phyloP scores from a whole-genome alignment of 257 asterid genomes.

The Petunia secreta region DNA sequence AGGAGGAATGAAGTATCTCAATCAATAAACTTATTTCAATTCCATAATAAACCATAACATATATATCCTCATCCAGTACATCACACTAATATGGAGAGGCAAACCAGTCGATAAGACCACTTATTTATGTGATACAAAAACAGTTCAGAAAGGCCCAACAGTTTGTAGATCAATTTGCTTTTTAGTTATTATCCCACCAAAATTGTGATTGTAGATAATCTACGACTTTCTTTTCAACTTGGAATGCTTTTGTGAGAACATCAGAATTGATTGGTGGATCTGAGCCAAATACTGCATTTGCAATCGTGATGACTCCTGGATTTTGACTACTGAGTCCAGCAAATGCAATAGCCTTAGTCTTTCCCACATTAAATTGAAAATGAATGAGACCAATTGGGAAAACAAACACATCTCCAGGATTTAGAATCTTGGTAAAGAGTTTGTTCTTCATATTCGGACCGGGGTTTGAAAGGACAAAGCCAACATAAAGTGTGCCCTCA shows the following conservation, averaged over 20 bases:
- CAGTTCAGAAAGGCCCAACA: too few species aligned
- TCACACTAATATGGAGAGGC: neutral
- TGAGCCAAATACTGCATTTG: neutral
- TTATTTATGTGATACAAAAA: neutral
- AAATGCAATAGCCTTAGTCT: neutral
- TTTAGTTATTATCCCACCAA: neutral
- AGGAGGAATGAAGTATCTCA: neutral
- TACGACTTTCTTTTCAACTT: neutral
- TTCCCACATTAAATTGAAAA: neutral
- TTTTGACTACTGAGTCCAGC: neutral
- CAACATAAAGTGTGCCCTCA: neutral
- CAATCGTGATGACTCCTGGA: neutral
- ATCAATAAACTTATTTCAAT: neutral
- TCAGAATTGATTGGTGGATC: neutral
- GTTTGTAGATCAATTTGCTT: neutral
- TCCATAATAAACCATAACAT: neutral
- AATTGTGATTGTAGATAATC: neutral
- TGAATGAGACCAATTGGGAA: neutral
- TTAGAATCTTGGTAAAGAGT: neutral
- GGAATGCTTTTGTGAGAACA: neutral
- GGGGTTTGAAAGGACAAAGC: neutral
- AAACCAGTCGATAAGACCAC: neutral
- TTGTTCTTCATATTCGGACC: slow-evolving; percentile 2
- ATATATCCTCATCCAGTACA: neutral
- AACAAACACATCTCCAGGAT: neutral